Evolutionary conservation across 31 red algal species (phyloP).

Genomic region (Endocladia muricata): DNA sequence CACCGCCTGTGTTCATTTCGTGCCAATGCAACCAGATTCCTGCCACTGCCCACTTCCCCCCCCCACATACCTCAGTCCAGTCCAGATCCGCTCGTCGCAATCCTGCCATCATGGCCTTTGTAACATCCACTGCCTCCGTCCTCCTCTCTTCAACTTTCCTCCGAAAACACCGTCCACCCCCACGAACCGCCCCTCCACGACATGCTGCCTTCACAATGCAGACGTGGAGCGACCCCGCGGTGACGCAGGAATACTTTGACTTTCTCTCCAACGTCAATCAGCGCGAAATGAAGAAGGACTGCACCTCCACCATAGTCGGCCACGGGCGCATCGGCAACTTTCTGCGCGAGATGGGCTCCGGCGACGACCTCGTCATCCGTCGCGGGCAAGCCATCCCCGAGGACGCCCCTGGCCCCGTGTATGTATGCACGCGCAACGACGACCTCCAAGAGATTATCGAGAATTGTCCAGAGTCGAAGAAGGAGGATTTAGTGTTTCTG

Average conservation of each 20-base stretch:
- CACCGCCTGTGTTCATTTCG: no score
- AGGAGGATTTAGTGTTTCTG: slow-evolving; percentile 91
- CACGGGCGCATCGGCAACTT: slow-evolving; percentile 83
- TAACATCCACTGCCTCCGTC: no score
- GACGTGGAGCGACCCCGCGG: slow-evolving; percentile 71
- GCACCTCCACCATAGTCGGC: slow-evolving; percentile 80
- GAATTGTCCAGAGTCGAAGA: slow-evolving; percentile 65
- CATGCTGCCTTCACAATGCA: slow-evolving; percentile 60
- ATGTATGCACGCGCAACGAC: slow-evolving; percentile 95
- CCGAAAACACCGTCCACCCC: not conserved
- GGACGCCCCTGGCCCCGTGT: slow-evolving; percentile 87
- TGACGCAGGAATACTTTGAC: slow-evolving; percentile 74
- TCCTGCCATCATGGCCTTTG: no score
- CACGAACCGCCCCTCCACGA: no score
- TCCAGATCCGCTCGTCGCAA: no score
- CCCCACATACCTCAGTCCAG: no score
- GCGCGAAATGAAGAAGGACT: slow-evolving; percentile 47
- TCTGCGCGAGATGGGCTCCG: slow-evolving; percentile 50
- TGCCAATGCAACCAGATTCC: no score
- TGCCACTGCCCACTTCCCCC: no score
- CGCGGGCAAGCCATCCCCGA: slow-evolving; percentile 70
- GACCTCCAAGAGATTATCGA: slow-evolving; percentile 74
- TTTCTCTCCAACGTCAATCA: slow-evolving; percentile 48
- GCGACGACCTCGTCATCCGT: slow-evolving; percentile 58
- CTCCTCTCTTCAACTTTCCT: no score